Base-by-base conservation (phyloP, 164 flowering plant genomes). In the Dillenia turbinata region DNA sequence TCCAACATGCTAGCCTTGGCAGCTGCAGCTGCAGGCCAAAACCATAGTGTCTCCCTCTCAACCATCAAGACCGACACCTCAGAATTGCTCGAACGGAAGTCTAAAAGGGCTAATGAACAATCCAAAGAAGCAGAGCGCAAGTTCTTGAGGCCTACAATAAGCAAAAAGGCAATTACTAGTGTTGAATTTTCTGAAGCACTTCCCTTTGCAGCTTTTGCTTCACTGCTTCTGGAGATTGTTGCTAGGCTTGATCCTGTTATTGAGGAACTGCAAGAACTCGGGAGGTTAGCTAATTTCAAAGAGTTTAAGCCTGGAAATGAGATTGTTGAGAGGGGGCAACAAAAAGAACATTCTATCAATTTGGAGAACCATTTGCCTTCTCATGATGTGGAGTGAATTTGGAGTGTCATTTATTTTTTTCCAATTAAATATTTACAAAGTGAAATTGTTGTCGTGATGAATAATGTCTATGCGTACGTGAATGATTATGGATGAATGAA, bases 141-240 rank as follows among this genome's bases (percentile, higher is more conserved):
- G 63, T 44, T 62, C 0, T 65, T 94, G 57, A 79, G 96, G 76
- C 85, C 92, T 2, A 81, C 87, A 26, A 26, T 85, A 65, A 94
- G 97, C 65, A 90, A 87, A 71, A 68, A 83, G 24, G 84, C 80
- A 0, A 76, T 85, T 49, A 87, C 90, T 0, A 87, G 95, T 66
- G 79, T 90, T 1, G 98, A 94, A 69, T 94, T 94, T 77, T 86
- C 97, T 0, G 97, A 94, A 62, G 97, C 97, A 1, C 93, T 94
- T 46, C 97, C 98, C 0, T 87, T 94, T 54, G 95, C 98, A 0
- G 95, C 98, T 0, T 94, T 94, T 73, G 95, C 95, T n/a, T 89
- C 98, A 10, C 56, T 90, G 78, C 80, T 94, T 2, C 85, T 94
- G 62, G 98, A 94, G 77, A 70, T 75, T 10, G 95, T 82, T 68